A percentile compares a stretch with the other conserved stretches of the same genome.
These are phyloP conservation scores for Boletus barrowsii DNA, from an alignment of 768 basidiomycete species.

Conservation along the genomic window DNA sequence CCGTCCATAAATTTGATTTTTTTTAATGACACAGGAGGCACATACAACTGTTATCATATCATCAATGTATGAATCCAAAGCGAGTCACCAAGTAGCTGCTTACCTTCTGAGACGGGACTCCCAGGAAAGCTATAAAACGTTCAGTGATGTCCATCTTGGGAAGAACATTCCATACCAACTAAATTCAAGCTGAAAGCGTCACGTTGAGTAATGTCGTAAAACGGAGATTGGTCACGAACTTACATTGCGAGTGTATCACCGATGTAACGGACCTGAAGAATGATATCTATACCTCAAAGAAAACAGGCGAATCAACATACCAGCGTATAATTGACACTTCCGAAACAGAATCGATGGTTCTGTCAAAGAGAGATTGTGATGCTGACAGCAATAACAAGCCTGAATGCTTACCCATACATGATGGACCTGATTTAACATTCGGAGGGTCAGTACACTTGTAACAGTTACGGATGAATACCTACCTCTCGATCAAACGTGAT, in stretches of 20 bases:
- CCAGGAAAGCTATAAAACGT: constrained; percentile 13
- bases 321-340: constrained; percentile 19
- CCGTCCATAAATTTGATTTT: background rate
- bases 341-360: constrained; percentile 9
- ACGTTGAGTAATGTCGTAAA: background rate
- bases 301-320: constrained; percentile 11
- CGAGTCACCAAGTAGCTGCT: background rate
- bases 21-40: background rate
- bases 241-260: constrained; percentile 21
- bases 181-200: constrained; percentile 7
- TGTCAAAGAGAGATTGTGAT: background rate
- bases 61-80: background rate
- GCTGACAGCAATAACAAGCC: background rate
- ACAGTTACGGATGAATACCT: background rate
- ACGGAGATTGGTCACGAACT: background rate
- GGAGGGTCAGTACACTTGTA: background rate
- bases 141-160: background rate
- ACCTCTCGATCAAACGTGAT: constrained; percentile 19
- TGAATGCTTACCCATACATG: constrained; percentile 18
- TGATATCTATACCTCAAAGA: background rate
- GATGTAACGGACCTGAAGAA: constrained; percentile 18
- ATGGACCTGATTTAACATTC: constrained; percentile 7
- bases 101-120: constrained; percentile 4
- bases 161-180: background rate
- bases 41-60: constrained; percentile 12